phyloP scores from a whole-genome alignment of 176 grass and related monocot species.

The Hyparrhenia diplandra region DNA sequence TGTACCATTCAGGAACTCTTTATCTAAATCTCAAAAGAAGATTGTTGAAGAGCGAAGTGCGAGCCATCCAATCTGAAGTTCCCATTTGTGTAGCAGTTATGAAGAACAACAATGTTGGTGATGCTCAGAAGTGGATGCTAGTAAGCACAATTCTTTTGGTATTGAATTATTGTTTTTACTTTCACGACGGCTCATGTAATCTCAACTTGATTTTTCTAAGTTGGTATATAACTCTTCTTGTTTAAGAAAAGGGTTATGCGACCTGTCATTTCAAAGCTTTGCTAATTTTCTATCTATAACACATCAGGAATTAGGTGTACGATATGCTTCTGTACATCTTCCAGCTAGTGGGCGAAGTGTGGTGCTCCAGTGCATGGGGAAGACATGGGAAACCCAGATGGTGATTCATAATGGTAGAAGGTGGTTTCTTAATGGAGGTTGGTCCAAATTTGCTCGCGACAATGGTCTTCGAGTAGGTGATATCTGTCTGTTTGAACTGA shows the following conservation, averaged over 20 bases:
- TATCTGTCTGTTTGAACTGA: conserved; percentile 51
- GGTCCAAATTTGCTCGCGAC: conserved; percentile 26
- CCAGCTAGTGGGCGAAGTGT: neutral
- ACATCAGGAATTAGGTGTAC: conserved; percentile 19
- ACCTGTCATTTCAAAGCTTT: neutral
- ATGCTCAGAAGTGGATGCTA: conserved; percentile 7
- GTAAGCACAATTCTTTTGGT: neutral
- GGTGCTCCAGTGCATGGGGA: neutral
- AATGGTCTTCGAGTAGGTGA: conserved; percentile 36
- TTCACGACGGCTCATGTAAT: neutral
- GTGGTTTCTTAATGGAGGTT: conserved; percentile 9
- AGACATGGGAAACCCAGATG: neutral
- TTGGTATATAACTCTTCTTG: neutral
- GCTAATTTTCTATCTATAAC: conserved; percentile 3
- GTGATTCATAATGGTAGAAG: neutral
- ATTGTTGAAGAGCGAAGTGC: conserved; percentile 20
- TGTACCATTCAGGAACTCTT: neutral
- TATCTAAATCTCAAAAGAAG: conserved; percentile 26
- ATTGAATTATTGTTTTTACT: neutral
- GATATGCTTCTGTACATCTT: conserved; percentile 17
- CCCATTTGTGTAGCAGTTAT: conserved; percentile 26
- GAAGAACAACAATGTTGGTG: conserved; percentile 11
- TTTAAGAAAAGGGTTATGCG: neutral
- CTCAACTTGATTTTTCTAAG: neutral
- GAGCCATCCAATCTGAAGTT: conserved; percentile 5